phyloP scores from a whole-genome alignment of 345 rosid genomes.

The Syzygium aqueum region DNA sequence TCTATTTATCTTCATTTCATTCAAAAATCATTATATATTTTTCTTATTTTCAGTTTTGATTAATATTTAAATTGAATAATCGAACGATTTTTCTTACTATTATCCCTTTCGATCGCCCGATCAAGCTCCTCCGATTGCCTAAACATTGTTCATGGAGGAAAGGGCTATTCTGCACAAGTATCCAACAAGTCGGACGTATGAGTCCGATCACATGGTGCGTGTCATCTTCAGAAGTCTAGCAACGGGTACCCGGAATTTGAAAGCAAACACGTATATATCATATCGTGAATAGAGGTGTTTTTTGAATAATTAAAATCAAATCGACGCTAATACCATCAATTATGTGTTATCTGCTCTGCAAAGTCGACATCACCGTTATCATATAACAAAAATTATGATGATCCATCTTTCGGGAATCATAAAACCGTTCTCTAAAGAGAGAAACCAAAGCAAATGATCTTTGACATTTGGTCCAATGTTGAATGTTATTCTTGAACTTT shows the following conservation, averaged over 20 bases:
- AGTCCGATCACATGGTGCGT: background rate
- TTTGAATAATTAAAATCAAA: background rate
- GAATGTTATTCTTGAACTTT: accelerated
- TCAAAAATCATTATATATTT: background rate
- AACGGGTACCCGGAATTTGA: background rate
- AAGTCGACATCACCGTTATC: too few species aligned
- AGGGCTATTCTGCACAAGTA: background rate
- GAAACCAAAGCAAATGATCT: accelerated
- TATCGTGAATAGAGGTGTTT: background rate
- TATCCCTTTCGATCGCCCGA: background rate
- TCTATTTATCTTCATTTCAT: background rate
- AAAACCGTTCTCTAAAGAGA: too few species aligned
- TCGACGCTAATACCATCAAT: background rate
- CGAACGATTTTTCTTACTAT: background rate
- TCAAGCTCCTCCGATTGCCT: background rate
- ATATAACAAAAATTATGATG: accelerated
- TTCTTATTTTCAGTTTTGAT: background rate
- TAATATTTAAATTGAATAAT: background rate
- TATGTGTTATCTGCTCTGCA: background rate
- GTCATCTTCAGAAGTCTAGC: background rate
- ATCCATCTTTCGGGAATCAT: background rate
- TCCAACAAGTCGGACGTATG: background rate
- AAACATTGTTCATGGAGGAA: background rate
- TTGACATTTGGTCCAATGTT: accelerated
- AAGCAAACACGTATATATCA: background rate